Conservation (phyloP, 2,329 filamentous ascomycete genomes). For the Mycosphaerella sp. region DNA sequence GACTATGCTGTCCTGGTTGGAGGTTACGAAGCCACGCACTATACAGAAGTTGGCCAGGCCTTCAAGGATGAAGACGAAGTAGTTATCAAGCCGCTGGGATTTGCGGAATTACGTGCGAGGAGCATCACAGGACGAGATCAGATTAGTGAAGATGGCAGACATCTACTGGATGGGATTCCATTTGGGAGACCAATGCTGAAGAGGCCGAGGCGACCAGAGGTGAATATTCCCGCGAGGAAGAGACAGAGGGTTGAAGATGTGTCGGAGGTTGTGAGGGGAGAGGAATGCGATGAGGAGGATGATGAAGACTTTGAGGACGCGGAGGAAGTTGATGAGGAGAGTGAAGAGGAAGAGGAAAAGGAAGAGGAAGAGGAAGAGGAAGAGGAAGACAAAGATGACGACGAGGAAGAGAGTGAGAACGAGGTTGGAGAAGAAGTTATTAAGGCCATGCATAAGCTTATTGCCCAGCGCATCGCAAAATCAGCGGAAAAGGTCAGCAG, state of each 20-base stretch:
- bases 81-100: slow-evolving; percentile 69
- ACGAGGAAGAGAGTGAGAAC: slow-evolving; percentile 8
- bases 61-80: slow-evolving; percentile 81
- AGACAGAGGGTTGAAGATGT: slow-evolving; percentile 33
- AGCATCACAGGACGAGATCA: slow-evolving; percentile 72
- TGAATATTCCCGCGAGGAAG: slow-evolving; percentile 29
- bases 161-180: slow-evolving; percentile 76
- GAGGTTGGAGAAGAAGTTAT: neutral
- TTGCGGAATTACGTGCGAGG: slow-evolving; percentile 66
- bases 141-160: slow-evolving; percentile 70
- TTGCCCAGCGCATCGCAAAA: neutral
- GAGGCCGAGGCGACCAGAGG: slow-evolving; percentile 38
- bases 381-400: slow-evolving; percentile 19
- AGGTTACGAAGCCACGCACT: slow-evolving; percentile 83
- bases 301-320: slow-evolving; percentile 27
- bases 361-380: slow-evolving; percentile 20
- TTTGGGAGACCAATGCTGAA: slow-evolving; percentile 70
- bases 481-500: slow-evolving; percentile 5
- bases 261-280: slow-evolving; percentile 33
- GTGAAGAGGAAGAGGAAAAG: slow-evolving; percentile 18
- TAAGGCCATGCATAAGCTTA: neutral
- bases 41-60: slow-evolving; percentile 61
- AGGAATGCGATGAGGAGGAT: slow-evolving; percentile 39
- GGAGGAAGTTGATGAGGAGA: slow-evolving; percentile 22
- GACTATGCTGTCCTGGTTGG: slow-evolving; percentile 79